phyloP scores from a whole-genome alignment of 2,329 filamentous ascomycete genomes.

The Colletotrichum noveboracense region DNA sequence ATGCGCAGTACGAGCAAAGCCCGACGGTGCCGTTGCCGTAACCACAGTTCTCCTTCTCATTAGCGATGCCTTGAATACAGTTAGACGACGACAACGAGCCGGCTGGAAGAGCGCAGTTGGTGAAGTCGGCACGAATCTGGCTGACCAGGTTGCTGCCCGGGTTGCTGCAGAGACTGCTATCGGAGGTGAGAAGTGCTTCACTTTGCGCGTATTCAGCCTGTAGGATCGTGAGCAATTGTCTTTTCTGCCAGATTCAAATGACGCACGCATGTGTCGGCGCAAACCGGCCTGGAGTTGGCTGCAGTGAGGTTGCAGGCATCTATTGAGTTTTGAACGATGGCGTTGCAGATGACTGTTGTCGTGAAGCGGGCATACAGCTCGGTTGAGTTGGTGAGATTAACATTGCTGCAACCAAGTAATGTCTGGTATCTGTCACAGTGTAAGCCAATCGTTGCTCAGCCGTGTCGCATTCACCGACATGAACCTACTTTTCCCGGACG shows the following conservation, averaged over 20 bases:
- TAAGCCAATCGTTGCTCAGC: background rate
- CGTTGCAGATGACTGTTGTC: constrained; percentile 89
- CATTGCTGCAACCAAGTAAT: constrained; percentile 78
- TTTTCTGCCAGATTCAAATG: background rate
- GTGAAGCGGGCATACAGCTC: constrained; percentile 93
- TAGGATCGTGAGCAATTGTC: constrained; percentile 29
- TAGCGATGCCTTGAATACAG: constrained; percentile 78
- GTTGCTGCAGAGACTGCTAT: constrained; percentile 73
- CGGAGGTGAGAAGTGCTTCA: constrained; percentile 83
- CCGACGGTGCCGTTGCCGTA: constrained; percentile 75
- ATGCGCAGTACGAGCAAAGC: constrained; percentile 85
- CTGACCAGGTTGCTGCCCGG: constrained; percentile 69
- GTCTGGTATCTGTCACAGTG: constrained; percentile 72
- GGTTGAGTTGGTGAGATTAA: constrained; percentile 80
- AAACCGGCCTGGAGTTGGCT: constrained; percentile 75
- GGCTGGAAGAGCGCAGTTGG: constrained; percentile 84
- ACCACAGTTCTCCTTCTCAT: constrained; percentile 88
- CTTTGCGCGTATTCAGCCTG: constrained; percentile 85
- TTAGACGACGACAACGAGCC: constrained; percentile 72
- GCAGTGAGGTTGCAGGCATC: constrained; percentile 68
- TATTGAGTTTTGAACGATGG: constrained; percentile 89
- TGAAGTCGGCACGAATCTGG: constrained; percentile 91
- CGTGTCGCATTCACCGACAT: background rate
- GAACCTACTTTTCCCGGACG: constrained; percentile 75
- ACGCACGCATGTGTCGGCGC: constrained; percentile 85